phyloP scores from a whole-genome alignment of 257 asterid genomes.

The Paulownia fortunei region DNA sequence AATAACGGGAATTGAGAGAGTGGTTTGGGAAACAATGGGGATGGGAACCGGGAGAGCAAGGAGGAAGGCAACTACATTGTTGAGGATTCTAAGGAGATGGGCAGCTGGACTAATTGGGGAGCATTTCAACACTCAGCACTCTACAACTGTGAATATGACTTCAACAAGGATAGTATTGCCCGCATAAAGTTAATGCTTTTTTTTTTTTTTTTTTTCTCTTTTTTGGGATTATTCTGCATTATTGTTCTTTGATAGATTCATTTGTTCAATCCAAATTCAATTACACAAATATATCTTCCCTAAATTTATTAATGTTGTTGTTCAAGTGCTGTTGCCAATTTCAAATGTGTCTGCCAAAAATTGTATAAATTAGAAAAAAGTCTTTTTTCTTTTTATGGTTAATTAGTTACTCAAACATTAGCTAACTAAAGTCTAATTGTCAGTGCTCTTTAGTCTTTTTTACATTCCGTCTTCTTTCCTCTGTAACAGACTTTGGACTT shows the following conservation, averaged over 20 bases:
- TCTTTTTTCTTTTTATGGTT: neutral
- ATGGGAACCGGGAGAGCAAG: slow-evolving; percentile 75
- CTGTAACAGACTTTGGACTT: neutral
- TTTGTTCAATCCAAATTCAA: slow-evolving; percentile 27
- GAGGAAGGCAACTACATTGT: slow-evolving; percentile 75
- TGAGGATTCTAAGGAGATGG: slow-evolving; percentile 86
- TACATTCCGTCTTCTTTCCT: neutral
- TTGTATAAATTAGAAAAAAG: neutral
- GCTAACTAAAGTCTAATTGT: slow-evolving; percentile 6
- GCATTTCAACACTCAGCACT: slow-evolving; percentile 26
- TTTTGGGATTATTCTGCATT: too few relatives aligned
- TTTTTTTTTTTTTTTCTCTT: neutral
- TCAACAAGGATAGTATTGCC: slow-evolving; percentile 63
- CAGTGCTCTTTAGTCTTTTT: neutral
- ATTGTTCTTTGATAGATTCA: slow-evolving; percentile 3
- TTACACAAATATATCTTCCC: too few relatives aligned
- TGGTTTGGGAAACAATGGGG: slow-evolving; percentile 82
- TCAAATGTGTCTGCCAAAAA: slow-evolving; percentile 7
- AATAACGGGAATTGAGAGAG: slow-evolving; percentile 63
- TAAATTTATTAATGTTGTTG: slow-evolving; percentile 8
- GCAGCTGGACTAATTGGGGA: slow-evolving; percentile 68
- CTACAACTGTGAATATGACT: slow-evolving; percentile 50
- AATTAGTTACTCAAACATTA: neutral
- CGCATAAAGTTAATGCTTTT: slow-evolving; percentile 32
- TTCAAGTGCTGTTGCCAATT: neutral